A percentile compares a stretch with the other conserved stretches of the same genome.
Conservation (phyloP, 2,329 filamentous ascomycete genomes). For the Phialophora verrucosa region DNA sequence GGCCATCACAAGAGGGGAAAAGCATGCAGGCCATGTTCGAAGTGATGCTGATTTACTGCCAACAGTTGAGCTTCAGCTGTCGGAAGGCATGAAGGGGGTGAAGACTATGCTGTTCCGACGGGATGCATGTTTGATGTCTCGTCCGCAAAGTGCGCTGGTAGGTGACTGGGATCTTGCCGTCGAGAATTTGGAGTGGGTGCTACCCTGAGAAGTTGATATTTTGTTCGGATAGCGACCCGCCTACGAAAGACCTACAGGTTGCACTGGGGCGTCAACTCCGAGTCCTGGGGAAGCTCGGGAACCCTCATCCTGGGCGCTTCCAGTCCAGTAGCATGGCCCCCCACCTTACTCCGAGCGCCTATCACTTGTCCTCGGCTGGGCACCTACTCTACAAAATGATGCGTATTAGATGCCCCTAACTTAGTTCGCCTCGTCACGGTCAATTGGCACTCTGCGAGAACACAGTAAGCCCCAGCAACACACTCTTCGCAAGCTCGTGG, state of each 20-base stretch:
- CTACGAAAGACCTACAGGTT: neutral
- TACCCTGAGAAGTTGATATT: neutral
- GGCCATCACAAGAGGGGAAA: conserved; percentile 29
- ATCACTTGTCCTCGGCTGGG: neutral
- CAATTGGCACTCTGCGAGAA: neutral
- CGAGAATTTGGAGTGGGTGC: neutral
- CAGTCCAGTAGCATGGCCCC: too few species aligned
- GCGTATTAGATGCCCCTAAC: neutral
- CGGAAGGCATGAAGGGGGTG: neutral
- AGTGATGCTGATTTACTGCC: neutral
- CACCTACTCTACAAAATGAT: neutral
- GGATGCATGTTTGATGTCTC: neutral
- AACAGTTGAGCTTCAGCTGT: neutral
- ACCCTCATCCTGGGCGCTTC: too few species aligned
- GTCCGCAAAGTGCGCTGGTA: neutral
- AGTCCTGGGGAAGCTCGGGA: neutral
- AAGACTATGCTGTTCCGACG: neutral
- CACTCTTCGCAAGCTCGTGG: neutral
- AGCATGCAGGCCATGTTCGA: conserved; percentile 26
- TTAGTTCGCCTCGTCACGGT: neutral
- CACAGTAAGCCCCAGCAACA: neutral
- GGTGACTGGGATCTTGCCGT: neutral
- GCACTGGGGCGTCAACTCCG: neutral
- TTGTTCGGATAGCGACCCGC: neutral
- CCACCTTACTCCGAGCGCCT: neutral